Evolutionary conservation across 2,329 filamentous ascomycete species (phyloP), one percentile per base, ranked within the genome.

Genomic region (Chrysoporthe cubensis): DNA sequence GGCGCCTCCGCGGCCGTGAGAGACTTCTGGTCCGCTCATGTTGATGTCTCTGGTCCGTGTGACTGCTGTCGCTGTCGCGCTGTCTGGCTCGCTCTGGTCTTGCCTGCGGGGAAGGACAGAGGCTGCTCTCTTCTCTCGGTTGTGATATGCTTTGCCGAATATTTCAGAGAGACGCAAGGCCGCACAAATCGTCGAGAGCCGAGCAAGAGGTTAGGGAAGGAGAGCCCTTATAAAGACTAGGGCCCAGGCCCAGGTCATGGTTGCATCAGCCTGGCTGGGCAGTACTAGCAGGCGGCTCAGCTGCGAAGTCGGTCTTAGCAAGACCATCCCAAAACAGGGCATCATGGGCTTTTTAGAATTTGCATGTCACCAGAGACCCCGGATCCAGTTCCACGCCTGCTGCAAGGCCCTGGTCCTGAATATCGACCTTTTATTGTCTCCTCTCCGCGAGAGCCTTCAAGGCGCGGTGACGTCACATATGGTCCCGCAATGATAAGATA

Each of bases 1-100:
- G 26, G 85, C 85, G 72, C 87, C 87, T 69, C 87, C 87, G 71
- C 87, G 85, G 72, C 87, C 87, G 78, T 88, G 86, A 18, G 86
- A 88, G 64, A 88, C 83, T 75, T 88, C 85, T 64, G 79, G 72
- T 16, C 73, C 73, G 43, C 76, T 66, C 78, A 81, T 82, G 32
- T 69, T 73, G 60, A 40, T 32, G 44, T 32, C 18, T 46, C 26
- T 64, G 32, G 21, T 16, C 13, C 14, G 26, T 34, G 26, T 32
- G 21, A 16, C 7, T 54, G 21, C 21, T 34, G 50, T 34, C 13
- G 46, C n/a, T 16, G 5, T 8, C 3, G 18, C 26, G n/a, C 46
- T 21, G 4, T 18, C n/a, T 7, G 46, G 46, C 18, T 48, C 18
- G n/a, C 46, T 21, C 8, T n/a, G 50, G 6, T 54, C 32, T 16